Evolutionary conservation across 257 asterid species (phyloP), one percentile per base, ranked within the genome.

Genomic region (Gentiana dahurica): DNA sequence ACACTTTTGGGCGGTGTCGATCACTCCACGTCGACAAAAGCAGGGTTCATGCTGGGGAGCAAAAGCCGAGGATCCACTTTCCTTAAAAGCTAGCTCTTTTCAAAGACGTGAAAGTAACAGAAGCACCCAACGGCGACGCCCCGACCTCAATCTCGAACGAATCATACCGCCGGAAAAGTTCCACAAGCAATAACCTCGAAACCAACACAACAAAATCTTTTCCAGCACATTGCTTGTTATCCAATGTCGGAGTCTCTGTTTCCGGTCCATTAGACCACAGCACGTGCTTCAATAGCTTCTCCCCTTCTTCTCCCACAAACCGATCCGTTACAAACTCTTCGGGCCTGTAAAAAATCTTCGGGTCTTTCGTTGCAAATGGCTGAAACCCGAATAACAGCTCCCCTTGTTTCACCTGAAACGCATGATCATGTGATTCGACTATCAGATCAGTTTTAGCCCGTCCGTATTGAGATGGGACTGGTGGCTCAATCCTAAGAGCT

Each of bases 241-340:
- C 51, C 0, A 84, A 51, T 8, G 66, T 72, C 6, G 97, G 78
- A 10, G 51, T 61, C 39, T 64, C 89, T 5, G 71, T 78, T 60
- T 89, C 97, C 36, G 86, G 86, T 11, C 97, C 97, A 53, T 89
- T 89, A 0, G 95, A 86, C 97, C 97, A 89, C 3, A 89, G 47
- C 24, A 89, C 94, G 8, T 89, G 81, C 67, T 71, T 72, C 79
- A 89, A 34, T 32, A 83, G 59, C 73, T 62, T 76, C 75, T 80
- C 86, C 3, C 93, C 97, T 9, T 71, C 82, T 3, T 81, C 85
- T 0, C 94, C 94, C 6, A 89, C 35, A 56, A 89, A 89, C 38
- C 97, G 66, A 49, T 58, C 73, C 60, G 95, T 72, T 0, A 84
- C 88, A 12, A 89, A 89, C 59, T 89, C 93, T n/a, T 84, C 90